Base-by-base conservation (phyloP, 2,329 filamentous ascomycete species). In the Aspergillus fischeri region DNA sequence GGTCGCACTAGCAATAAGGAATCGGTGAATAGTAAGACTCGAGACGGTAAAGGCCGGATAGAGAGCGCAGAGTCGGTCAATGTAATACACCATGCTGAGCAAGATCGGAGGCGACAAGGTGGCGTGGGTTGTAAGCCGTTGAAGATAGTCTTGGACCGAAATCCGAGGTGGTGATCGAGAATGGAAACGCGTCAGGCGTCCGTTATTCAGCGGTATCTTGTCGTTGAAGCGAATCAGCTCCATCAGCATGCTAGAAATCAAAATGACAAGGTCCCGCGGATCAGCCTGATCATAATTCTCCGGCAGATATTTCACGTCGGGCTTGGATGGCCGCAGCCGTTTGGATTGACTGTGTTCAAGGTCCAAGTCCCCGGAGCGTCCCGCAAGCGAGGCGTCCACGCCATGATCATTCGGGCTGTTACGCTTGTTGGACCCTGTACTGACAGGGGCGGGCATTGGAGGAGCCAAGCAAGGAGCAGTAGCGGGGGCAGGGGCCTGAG, bases 11-110 rank as follows among this genome's bases (percentile, higher is more conserved):
- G 93, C 94, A 64, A 99, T 99, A 9, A 99, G 83, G 70, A 97
- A 99, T 8, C 94, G 92, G 77, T 99, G 94, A 3, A 99, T 93
- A 0, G 94, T 99, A 21, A 99, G 81, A 49, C 91, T 96, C 71
- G 92, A 96, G 65, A 99, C 95, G 28, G 92, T 97, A 73, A 99
- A 99, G 49, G 93, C 90, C 3, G 91, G 89, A 72, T 97, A 99
- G 58, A 96, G 81, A 10, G 90, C 88, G 75, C 93, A 99, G 24
- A 99, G 83, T 32, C 92, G 88, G 76, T 99, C 94, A 68, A 99
- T 97, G 70, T 97, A 99, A 72, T 95, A 99, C 56, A 99, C 94
- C 91, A 99, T 97, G 65, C 92, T 94, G 38, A 99, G 84, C n/a
- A 99, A 82, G 52, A 99, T 88, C 0, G 94, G 93, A 11, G 94